A percentile compares a stretch with the other conserved stretches of the same genome.
Conservation (phyloP, 2,329 filamentous ascomycete genomes). For the Ascochyta fabae region DNA sequence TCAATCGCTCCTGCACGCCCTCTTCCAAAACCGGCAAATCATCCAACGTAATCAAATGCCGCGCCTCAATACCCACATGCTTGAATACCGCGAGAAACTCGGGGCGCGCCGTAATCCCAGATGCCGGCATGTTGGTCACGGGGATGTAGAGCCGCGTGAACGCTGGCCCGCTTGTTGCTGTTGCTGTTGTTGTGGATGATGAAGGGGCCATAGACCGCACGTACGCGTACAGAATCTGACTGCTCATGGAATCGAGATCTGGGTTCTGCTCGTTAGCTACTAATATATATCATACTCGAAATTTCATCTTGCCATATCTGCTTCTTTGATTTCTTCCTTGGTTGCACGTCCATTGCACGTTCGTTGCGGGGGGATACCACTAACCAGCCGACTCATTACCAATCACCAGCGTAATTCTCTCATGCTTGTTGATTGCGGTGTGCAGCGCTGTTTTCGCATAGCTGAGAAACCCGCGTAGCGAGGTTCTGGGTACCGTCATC, state of each 20-base stretch:
- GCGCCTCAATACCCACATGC: conserved; percentile 63
- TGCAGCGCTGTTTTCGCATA: conserved; percentile 54
- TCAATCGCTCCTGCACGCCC: conserved; percentile 51
- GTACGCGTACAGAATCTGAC: conserved; percentile 76
- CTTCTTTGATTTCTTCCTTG: too few species aligned
- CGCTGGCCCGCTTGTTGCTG: conserved; percentile 15
- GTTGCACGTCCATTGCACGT: too few species aligned
- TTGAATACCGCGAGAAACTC: conserved; percentile 72
- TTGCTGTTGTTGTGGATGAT: too few species aligned
- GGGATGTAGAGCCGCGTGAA: conserved; percentile 69
- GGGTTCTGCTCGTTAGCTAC: conserved; percentile 6
- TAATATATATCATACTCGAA: neutral
- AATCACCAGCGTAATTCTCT: conserved; percentile 57
- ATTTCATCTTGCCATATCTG: neutral
- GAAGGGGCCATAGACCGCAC: conserved; percentile 65
- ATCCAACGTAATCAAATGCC: conserved; percentile 70
- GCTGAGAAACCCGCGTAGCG: conserved; percentile 55
- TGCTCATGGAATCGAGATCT: conserved; percentile 84
- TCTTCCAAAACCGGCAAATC: conserved; percentile 62
- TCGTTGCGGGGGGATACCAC: neutral
- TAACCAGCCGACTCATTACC: conserved; percentile 61
- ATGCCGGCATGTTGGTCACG: conserved; percentile 71
- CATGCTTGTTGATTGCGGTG: conserved; percentile 47
- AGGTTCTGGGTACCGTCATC: conserved; percentile 55
- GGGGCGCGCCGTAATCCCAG: conserved; percentile 73